phyloP scores from a whole-genome alignment of 768 basidiomycete species.

The Trametes punicea region DNA sequence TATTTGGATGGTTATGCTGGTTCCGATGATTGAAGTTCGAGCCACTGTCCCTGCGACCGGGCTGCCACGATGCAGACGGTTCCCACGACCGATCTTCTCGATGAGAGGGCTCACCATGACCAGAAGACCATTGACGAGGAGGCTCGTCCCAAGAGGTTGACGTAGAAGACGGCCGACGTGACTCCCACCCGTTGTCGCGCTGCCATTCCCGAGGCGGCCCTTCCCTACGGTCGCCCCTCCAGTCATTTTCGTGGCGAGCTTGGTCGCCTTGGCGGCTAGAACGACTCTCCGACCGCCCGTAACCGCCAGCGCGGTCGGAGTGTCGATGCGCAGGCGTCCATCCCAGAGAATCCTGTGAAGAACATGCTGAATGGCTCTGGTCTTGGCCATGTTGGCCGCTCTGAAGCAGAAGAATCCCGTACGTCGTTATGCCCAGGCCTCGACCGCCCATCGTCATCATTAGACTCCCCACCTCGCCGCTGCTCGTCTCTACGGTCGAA shows the following conservation, averaged over 20 bases:
- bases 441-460: conserved; percentile 14
- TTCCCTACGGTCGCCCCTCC: conserved; percentile 40
- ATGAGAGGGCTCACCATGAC: conserved; percentile 12
- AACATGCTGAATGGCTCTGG: conserved; percentile 5
- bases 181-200: conserved; percentile 35
- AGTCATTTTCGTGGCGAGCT: conserved; percentile 36
- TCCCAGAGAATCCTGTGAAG: conserved; percentile 10
- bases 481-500: conserved; percentile 16
- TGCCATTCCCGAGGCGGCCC: conserved; percentile 38
- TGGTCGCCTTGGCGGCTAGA: conserved; percentile 1
- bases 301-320: conserved; percentile 17
- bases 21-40: conserved; percentile 19
- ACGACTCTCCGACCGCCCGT: conserved; percentile 10
- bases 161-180: neutral
- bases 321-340: conserved; percentile 9
- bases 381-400: neutral
- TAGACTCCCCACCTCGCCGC: conserved; percentile 11
- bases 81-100: conserved; percentile 29
- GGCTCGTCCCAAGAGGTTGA: conserved; percentile 24
- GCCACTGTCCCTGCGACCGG: conserved; percentile 32
- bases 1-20: conserved; percentile 29
- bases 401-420: conserved; percentile 1
- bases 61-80: conserved; percentile 31
- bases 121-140: conserved; percentile 20
- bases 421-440: conserved; percentile 15